Evolutionary conservation across 140 eudicot species (phyloP).

Genomic region (Erigeron philadelphicus): DNA sequence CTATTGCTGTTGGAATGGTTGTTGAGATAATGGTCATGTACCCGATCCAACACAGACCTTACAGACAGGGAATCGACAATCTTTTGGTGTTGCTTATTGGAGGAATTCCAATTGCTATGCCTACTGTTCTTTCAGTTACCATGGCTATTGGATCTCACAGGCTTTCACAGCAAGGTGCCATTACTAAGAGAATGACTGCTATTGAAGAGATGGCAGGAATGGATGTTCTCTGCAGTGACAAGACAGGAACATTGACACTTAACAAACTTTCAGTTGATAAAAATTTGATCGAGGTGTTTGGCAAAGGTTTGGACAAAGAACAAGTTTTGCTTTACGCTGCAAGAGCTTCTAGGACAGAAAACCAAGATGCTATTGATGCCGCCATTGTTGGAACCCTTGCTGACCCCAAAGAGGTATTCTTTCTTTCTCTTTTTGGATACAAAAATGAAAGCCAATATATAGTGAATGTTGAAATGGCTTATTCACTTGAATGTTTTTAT

Average conservation of each 20-base stretch:
- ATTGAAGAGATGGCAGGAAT: conserved; percentile 95
- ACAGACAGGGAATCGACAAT: conserved; percentile 78
- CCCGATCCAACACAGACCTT: conserved; percentile 79
- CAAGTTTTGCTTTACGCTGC: conserved; percentile 80
- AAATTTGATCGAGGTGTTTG: conserved; percentile 72
- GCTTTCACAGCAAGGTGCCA: conserved; percentile 88
- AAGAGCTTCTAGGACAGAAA: conserved; percentile 78
- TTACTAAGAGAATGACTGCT: conserved; percentile 95
- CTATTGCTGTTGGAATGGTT: conserved; percentile 83
- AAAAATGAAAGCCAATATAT: background rate
- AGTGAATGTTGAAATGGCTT: background rate
- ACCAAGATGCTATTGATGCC: conserved; percentile 94
- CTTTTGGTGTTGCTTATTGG: conserved; percentile 83
- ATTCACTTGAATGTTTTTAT: background rate
- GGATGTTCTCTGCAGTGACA: conserved; percentile 91
- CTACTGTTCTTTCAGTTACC: conserved; percentile 85
- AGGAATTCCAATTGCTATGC: conserved; percentile 97
- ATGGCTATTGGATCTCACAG: conserved; percentile 98
- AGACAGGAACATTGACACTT: conserved; percentile 84
- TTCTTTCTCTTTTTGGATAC: background rate
- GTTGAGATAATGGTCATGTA: conserved; percentile 85
- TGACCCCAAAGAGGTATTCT: conserved; percentile 76
- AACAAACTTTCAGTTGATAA: conserved; percentile 77
- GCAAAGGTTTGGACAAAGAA: conserved; percentile 77
- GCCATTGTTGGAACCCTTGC: conserved; percentile 90